phyloP scores from a whole-genome alignment of 2,329 filamentous ascomycete genomes.

The Aaosphaeria pasadenensis region DNA sequence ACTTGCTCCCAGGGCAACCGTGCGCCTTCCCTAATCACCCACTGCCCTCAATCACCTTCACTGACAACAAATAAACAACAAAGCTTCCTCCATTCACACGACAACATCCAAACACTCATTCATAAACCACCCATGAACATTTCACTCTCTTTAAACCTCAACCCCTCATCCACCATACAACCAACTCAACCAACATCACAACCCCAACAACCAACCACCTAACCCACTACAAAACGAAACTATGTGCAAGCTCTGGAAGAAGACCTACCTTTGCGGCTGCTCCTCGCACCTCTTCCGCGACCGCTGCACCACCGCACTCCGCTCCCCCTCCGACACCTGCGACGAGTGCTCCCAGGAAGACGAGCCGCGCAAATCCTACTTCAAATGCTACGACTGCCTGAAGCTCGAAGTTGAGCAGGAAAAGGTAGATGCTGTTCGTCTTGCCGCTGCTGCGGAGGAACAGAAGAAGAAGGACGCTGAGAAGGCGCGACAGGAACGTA shows the following conservation, averaged over 20 bases:
- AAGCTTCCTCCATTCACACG: too few species aligned
- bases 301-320: not conserved
- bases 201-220: not conserved
- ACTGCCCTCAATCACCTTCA: too few species aligned
- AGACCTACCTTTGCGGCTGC: slow-evolving; percentile 7
- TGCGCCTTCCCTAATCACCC: too few species aligned
- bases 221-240: not conserved
- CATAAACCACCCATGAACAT: not conserved
- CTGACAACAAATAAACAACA: too few species aligned
- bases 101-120: not conserved
- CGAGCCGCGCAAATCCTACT: slow-evolving; percentile 5
- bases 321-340: not conserved
- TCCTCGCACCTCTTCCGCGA: slow-evolving; percentile 3
- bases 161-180: not conserved
- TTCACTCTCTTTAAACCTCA: not conserved
- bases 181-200: not conserved
- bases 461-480: slow-evolving; percentile 1
- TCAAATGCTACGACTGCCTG: slow-evolving; percentile 13
- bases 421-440: not conserved
- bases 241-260: slow-evolving; percentile 8
- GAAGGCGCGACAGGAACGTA: not conserved
- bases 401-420: slow-evolving; percentile 1
- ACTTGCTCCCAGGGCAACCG: too few species aligned
- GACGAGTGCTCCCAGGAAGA: not conserved
- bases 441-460: not conserved